These are phyloP conservation scores for Coelastrella sp. DNA, from an alignment of 139 green algal species.

Conservation along the genomic window DNA sequence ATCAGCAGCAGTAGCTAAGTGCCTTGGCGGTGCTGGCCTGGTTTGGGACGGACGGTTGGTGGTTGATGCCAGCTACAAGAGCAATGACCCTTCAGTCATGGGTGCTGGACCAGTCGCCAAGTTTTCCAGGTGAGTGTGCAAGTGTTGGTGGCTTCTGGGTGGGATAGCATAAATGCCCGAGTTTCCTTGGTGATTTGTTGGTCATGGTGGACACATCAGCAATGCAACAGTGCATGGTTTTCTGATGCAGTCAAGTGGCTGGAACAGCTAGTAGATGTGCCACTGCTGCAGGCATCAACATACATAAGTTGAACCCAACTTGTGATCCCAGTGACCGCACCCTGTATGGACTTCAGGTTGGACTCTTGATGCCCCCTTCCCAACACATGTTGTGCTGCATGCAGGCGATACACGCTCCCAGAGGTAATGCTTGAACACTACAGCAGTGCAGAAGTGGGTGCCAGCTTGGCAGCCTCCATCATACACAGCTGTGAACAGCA, in stretches of 20 bases:
- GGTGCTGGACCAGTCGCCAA: constrained; percentile 68
- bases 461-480: constrained; percentile 52
- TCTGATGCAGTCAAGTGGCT: background rate
- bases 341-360: no score
- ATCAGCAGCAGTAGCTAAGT: constrained; percentile 55
- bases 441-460: constrained; percentile 66
- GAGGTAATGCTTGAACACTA: constrained; percentile 62
- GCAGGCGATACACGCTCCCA: constrained; percentile 4
- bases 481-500: background rate
- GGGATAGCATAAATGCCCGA: background rate
- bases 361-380: no score
- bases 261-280: no score
- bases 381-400: background rate
- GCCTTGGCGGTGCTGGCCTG: constrained; percentile 62
- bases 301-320: no score
- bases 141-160: background rate
- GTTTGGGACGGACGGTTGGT: constrained; percentile 82
- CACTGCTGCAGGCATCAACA: no score
- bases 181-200: background rate
- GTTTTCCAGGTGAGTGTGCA: constrained; percentile 58
- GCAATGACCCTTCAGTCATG: constrained; percentile 69
- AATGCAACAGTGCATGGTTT: background rate
- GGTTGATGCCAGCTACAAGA: constrained; percentile 72
- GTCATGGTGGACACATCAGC: background rate
- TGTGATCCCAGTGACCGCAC: no score